Conservation (phyloP, 2,329 filamentous ascomycete genomes). For the Ilyonectria destructans region DNA sequence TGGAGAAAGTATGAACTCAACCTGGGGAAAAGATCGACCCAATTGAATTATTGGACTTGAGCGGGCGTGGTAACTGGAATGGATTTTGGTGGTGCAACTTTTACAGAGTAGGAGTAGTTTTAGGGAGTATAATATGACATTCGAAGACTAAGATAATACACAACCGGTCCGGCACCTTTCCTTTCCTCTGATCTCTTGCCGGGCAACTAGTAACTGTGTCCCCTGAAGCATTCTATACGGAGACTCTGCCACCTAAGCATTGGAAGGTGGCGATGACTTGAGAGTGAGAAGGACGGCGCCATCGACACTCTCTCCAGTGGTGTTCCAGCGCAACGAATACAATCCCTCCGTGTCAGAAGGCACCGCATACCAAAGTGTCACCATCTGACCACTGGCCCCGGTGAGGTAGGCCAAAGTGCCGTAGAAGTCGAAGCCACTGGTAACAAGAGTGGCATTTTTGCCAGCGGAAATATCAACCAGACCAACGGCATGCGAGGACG, state of each 20-base stretch:
- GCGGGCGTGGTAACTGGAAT: too few relatives aligned
- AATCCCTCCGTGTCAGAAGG: slow-evolving; percentile 18
- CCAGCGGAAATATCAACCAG: neutral
- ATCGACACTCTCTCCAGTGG: slow-evolving; percentile 16
- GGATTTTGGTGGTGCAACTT: too few relatives aligned
- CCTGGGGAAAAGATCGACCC: too few relatives aligned
- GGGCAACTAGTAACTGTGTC: neutral
- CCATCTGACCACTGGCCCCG: neutral
- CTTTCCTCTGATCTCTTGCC: neutral
- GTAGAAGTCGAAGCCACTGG: slow-evolving; percentile 29
- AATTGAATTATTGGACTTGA: too few relatives aligned
- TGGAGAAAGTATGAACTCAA: too few relatives aligned
- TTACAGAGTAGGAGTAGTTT: neutral
- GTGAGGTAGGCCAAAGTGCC: slow-evolving; percentile 13
- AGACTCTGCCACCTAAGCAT: neutral
- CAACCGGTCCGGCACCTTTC: neutral
- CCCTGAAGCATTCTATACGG: neutral
- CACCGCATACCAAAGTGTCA: slow-evolving; percentile 27
- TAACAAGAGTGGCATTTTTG: slow-evolving; percentile 1
- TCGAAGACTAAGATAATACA: neutral
- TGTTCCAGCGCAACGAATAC: slow-evolving; percentile 31
- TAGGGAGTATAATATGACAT: neutral
- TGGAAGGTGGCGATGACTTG: slow-evolving; percentile 5
- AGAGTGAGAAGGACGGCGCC: slow-evolving; percentile 20
- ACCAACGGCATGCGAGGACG: slow-evolving; percentile 25